Evolutionary conservation across 2,329 filamentous ascomycete species (phyloP), one percentile per base, ranked within the genome.

Genomic region (Xylaria sp.): DNA sequence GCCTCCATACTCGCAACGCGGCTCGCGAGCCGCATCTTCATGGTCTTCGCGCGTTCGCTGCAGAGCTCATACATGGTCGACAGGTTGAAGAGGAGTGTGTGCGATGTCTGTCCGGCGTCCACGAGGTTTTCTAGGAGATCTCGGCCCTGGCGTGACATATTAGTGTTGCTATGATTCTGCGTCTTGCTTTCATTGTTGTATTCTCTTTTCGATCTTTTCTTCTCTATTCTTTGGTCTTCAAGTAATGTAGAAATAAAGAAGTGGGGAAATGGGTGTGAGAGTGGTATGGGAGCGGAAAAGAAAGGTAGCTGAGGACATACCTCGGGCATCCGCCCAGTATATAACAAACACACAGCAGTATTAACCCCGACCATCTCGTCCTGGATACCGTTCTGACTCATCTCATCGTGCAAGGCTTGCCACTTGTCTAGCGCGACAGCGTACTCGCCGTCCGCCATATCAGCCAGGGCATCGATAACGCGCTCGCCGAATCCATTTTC

Each of bases 41-140:
- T 77, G 12, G 83, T 83, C 51, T 86, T 82, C 43, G 92, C 86
- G 65, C 86, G 84, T 70, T 98, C 94, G 0, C 91, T 94, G 74
- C 91, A 95, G 7, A 98, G 83, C 77, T 98, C 95, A 74, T 96
- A 98, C 70, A 97, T 87, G 0, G 94, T 98, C 11, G 89, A 88
- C 12, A 99, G 78, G 74, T 98, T 98, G 78, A 97, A 96, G 0
- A 96, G 85, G 2, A 97, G 78, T 0, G 91, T 91, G 66, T 91
- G 89, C 61, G 94, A 97, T 0, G 87, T 85, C 42, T 86, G 80
- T 1, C 88, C 86, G 0, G 80, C 75, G 2, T 86, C 82, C 0
- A 93, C 81, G 11, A 96, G 78, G 0, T 79, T 77, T 71, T 94
- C 89, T 2, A 97, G 79, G 0, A 91, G 77, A 12, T 81, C 76